Evolutionary conservation across 1,284 basidiomycete genomes (phyloP), one percentile per base, ranked within the genome.

Genomic region (Pisolithus thermaeus): DNA sequence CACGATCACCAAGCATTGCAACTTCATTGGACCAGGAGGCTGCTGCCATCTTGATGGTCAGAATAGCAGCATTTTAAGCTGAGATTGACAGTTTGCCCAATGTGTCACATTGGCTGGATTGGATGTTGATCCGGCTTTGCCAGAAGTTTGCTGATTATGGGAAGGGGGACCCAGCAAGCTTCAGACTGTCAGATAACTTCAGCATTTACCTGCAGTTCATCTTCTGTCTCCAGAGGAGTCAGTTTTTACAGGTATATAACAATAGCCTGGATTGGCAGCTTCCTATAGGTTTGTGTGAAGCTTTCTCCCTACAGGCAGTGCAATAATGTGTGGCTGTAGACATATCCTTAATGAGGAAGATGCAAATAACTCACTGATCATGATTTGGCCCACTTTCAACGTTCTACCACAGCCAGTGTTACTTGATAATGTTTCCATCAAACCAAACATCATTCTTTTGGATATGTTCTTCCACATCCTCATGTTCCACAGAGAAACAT

Each of bases 381-480:
- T 98, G 95, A 99, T 99, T 54, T 97, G 99, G 70, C 97, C 97
- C 2, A 90, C 90, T 12, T 92, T 99, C 66, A 97, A 99, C 65
- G 75, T 76, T 2, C 80, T 85, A 14, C 89, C 97, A 25, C 90
- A 95, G 62, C 97, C 97, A 8, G 96, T 99, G 37, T 77, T 99
- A 32, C 84, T 99, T 46, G 97, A 99, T 76, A 96, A 92, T 54
- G 88, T 99, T 36, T 98, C 95, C 46, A 98, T 99, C 74, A 93
- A 96, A 69, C 90, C 91, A 46, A 95, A 99, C 64, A 92, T 95
- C 58, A 89, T 99, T 36, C 81, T 99, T n/a, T 86, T 99, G 56
- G 97, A 99, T 67, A 99, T 96, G 3, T 99, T 97, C 83, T 99
- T 99, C 92, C 97, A 99, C 70, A 97, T 99, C 60, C 87, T 99